Percentiles rank a stretch among this genome's conserved stretches.
phyloP scores from a whole-genome alignment of 768 basidiomycete genomes.

The Suillus subaureus region DNA sequence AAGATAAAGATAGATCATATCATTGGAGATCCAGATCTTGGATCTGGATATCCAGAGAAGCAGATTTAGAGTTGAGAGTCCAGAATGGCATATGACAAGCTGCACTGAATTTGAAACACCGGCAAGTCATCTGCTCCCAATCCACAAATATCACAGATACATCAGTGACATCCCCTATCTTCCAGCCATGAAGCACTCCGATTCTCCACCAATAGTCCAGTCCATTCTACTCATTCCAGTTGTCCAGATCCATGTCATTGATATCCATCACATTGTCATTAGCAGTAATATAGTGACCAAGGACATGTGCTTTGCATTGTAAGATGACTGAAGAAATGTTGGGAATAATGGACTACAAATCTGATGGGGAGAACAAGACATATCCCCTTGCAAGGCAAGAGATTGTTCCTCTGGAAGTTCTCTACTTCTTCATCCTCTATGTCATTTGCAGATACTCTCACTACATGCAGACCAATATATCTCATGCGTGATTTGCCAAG shows the following conservation, averaged over 20 bases:
- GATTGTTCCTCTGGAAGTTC: background rate
- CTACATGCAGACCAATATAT: background rate
- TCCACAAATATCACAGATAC: background rate
- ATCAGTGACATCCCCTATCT: background rate
- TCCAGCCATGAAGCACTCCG: background rate
- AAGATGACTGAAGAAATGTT: background rate
- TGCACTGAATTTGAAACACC: fast-evolving
- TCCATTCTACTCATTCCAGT: background rate
- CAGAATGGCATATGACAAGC: no score
- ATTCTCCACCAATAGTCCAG: background rate
- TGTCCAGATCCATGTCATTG: background rate
- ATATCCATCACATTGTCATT: background rate
- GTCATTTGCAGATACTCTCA: fast-evolving
- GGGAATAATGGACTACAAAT: background rate
- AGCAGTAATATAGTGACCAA: background rate
- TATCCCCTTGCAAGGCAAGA: fast-evolving
- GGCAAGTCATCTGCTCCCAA: background rate
- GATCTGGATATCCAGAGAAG: no score
- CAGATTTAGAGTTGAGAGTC: no score
- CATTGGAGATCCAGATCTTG: no score
- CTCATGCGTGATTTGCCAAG: background rate
- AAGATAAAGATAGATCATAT: no score
- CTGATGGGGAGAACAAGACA: background rate
- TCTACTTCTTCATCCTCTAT: background rate
- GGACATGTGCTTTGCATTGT: background rate